Evolutionary conservation across 768 basidiomycete species (phyloP), one percentile per base, ranked within the genome.

Genomic region (Pilatotrama ljubarskyi): DNA sequence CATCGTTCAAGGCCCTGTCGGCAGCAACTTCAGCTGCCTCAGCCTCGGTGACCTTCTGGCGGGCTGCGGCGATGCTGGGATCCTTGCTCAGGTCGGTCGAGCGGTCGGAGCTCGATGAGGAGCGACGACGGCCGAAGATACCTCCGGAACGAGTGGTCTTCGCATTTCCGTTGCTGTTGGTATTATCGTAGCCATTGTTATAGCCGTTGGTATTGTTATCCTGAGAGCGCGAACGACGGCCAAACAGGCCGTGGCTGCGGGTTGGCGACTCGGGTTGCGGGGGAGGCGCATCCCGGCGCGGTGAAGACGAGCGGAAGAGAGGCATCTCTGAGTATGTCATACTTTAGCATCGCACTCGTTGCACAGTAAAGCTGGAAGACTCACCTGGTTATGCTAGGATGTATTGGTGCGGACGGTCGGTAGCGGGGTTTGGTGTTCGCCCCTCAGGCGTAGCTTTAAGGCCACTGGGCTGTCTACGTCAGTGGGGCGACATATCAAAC

Each of bases 1-100:
- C 84, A 36, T 77, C 71, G 22, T 67, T 63, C 9, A 84, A 71
- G 5, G 83, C 83, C 5, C 73, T 72, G 68, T 85, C 83, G 7
- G 83, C 84, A 14, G 77, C 78, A 42, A 72, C 72, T 71, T 84
- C 84, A 0, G 80, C 81, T 29, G 69, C 68, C 66, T 83, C 80
- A 0, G 84, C 84, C 32, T 79, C 75, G 0, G 76, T 62, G 17
- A 84, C 77, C 63, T 81, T 84, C 64, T 81, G 72, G 43, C 80
- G 80, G 8, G 82, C 85, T 4, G 70, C 66, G 8, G 73, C 48
- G 61, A 87, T 81, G 26, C 72, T 71, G 7, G 82, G 80, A 61
- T 86, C 84, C 38, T 69, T 58, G 29, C 62, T 64, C 48, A 73
- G 63, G 48, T 55, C 53, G 38, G 46, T n/a, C 20, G 55, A 43